phyloP scores from a whole-genome alignment of 495 filamentous ascomycete genomes.

The Penicillium pancosmium region DNA sequence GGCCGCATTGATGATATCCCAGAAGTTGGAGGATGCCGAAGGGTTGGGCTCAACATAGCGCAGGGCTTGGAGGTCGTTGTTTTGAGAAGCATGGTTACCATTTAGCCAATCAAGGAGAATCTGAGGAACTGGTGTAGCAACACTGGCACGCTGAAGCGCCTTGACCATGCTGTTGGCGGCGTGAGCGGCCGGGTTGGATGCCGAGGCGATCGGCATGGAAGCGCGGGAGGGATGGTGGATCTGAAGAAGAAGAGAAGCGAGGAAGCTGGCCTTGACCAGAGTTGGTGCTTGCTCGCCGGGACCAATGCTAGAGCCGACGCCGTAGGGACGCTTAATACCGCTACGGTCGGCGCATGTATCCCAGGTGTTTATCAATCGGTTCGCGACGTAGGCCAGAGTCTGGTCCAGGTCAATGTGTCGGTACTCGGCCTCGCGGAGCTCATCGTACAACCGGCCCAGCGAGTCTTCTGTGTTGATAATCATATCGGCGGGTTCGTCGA shows the following conservation, averaged over 20 bases:
- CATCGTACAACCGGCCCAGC: conserved; percentile 54
- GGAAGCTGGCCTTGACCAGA: conserved; percentile 71
- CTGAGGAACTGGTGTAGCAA: conserved; percentile 62
- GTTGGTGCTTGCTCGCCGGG: conserved; percentile 59
- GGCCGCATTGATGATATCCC: conserved; percentile 71
- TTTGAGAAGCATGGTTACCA: conserved; percentile 64
- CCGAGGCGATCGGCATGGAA: conserved; percentile 30
- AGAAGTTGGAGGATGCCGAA: conserved; percentile 72
- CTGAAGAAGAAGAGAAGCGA: conserved; percentile 70
- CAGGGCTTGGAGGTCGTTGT: conserved; percentile 60
- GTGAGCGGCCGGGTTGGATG: conserved; percentile 27
- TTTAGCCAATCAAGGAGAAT: conserved; percentile 80
- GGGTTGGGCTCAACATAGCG: conserved; percentile 66
- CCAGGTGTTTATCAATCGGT: conserved; percentile 63
- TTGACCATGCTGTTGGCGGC: conserved; percentile 33
- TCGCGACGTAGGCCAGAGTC: conserved; percentile 56
- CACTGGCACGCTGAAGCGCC: conserved; percentile 38
- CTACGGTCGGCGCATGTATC: conserved; percentile 48
- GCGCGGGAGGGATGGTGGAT: conserved; percentile 68
- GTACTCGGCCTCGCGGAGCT: conserved; percentile 54
- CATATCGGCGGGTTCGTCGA: conserved; percentile 48
- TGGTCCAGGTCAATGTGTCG: conserved; percentile 57
- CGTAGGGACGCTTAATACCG: conserved; percentile 50
- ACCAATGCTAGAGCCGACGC: conserved; percentile 56
- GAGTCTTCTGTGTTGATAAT: conserved; percentile 49